phyloP scores from a whole-genome alignment of 1,139 yeast species.

The Saccharomyces hybrid region DNA sequence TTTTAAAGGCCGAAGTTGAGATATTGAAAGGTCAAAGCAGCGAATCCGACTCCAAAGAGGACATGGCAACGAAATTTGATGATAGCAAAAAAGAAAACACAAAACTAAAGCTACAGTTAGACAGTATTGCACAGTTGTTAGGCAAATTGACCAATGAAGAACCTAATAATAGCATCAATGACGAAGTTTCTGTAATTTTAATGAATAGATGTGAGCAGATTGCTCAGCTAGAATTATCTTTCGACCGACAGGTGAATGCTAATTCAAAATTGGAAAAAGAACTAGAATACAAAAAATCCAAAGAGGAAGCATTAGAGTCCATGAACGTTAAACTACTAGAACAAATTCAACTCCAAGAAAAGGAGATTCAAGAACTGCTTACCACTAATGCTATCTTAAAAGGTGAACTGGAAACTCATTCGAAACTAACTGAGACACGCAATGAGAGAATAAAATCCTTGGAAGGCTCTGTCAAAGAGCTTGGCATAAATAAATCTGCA shows the following conservation, averaged over 20 bases:
- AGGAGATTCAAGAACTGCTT: slow-evolving; percentile 12
- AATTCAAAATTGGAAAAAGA: slow-evolving; percentile 9
- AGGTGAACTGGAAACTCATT: slow-evolving; percentile 13
- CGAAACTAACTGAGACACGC: slow-evolving; percentile 11
- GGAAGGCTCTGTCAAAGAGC: slow-evolving; percentile 10
- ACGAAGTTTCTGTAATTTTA: slow-evolving; percentile 10
- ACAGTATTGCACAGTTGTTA: slow-evolving; percentile 34
- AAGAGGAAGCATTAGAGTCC: slow-evolving; percentile 12
- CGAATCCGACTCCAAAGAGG: not conserved
- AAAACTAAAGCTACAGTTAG: slow-evolving; percentile 39
- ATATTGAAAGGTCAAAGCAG: slow-evolving; percentile 38
- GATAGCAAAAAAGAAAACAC: slow-evolving; percentile 41
- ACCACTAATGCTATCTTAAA: slow-evolving; percentile 13
- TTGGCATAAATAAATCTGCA: not conserved
- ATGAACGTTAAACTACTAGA: slow-evolving; percentile 19
- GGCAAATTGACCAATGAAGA: slow-evolving; percentile 1
- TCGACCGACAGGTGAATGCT: slow-evolving; percentile 16
- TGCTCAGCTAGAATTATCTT: slow-evolving; percentile 15
- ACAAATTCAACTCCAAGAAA: slow-evolving; percentile 17
- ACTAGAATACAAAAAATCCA: slow-evolving; percentile 9
- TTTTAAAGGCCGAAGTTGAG: slow-evolving; percentile 46
- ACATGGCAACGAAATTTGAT: slow-evolving; percentile 32
- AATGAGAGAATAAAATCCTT: slow-evolving; percentile 13
- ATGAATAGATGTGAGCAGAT: slow-evolving; percentile 22
- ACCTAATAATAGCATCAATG: slow-evolving; percentile 1